Base-by-base conservation (phyloP, 331 rosid genomes). In the Quercus lobata region DNA sequence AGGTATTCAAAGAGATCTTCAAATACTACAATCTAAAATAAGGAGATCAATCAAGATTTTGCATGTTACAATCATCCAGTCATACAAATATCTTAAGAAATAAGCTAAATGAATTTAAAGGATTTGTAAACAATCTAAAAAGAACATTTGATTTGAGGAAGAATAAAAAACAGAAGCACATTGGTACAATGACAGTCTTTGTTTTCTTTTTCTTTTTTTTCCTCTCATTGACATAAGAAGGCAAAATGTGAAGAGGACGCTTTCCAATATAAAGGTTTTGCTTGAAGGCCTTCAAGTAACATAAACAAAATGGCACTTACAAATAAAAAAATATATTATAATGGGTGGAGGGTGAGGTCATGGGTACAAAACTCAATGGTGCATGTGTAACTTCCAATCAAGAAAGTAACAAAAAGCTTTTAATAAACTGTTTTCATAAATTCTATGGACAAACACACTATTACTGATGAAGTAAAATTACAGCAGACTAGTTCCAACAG, bases 381-480 rank as follows among this genome's bases (percentile, higher is more conserved):
- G 46, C 46, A 41, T 8, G 46, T 41, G 46, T 8, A 41, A 41
- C 46, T 41, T 41, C 46, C 12, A 41, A 41, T 41, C 12, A 41
- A 41, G 9, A 41, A n/a, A 16, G 60, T 44, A 60, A 70, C 49
- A 24, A 30, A 62, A 55, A 71, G 15, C 15, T 72, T 62, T 34
- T n/a, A n/a, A 11, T 27, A 62, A 35, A 32, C 2, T 44, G 27
- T 63, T 12, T 6, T 58, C 72, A 32, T n/a, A 66, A 16, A 44
- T 18, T 66, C 22, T 12, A 12, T 60, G 71, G 54, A 11, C 54
- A 49, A 49, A 14, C 17, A 49, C 54, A 49, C 17, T 14, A 14
- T 49, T 49, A 78, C 62, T 70, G 53, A 56, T 49, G 61, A 73
- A 32, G 21, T 22, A 21, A 68, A 71, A 85, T 53, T 72, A 41